Evolutionary conservation across 1,284 basidiomycete genomes (phyloP), one percentile per base, ranked within the genome.

Genomic region (Microbotryum intermedium): DNA sequence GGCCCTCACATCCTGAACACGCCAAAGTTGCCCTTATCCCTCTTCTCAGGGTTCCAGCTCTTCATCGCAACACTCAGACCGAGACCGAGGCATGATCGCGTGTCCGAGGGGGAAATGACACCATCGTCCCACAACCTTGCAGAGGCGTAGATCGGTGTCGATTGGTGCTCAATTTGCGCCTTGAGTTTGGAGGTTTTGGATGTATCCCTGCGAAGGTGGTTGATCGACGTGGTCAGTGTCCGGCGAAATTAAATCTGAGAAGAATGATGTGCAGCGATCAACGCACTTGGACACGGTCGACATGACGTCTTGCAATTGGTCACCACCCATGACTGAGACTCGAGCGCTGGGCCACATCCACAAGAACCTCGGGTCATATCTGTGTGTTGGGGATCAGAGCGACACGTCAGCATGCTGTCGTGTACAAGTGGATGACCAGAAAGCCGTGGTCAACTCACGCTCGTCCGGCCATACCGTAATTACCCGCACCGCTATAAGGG

Each of bases 291-390:
- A 90, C 20, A 95, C 90, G 1, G 83, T 83, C 23, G 86, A 79
- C 91, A 95, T 95, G 54, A 95, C 91, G 72, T 88, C 85, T 10
- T 88, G 89, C n/a, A 95, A 81, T 73, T 95, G 91, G 49, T 85
- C 87, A 9, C 62, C 7, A 71, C 93, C 92, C 93, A 97, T 97
- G 49, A 97, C 92, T n/a, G 86, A 88, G 3, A 95, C 86, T 74
- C 88, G 91, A 30, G 92, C 89, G 69, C 93, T 94, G 61, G 92
- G 92, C 92, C 93, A 97, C 89, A 92, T 93, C 88, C 89, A 97
- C 57, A 97, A 76, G 81, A 97, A 95, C 62, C 91, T 81, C 4
- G 92, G 91, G 21, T 88, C 88, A 66, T 88, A 86, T 87, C 92
- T 92, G 45, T 87, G 20, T 6, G 16, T n/a, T 7, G 23, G 7